Percentiles rank a stretch among this genome's conserved stretches.
phyloP scores from a whole-genome alignment of 1,284 basidiomycete genomes.

The Ustilago cynodontis region DNA sequence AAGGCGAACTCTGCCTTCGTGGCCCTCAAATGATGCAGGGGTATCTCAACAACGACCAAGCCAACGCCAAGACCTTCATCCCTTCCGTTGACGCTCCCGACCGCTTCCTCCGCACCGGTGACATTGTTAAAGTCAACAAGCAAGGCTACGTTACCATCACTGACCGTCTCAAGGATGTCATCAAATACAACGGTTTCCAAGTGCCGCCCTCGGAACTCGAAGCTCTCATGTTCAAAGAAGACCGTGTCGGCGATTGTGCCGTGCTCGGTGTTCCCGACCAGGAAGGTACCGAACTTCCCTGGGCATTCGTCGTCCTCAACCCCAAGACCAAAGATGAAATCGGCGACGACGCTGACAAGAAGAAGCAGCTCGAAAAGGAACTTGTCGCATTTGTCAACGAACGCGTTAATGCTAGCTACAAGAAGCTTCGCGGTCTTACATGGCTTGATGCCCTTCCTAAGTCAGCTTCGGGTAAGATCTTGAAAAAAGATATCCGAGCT shows the following conservation, averaged over 20 bases:
- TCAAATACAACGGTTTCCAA: conserved; percentile 69
- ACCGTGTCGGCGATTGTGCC: conserved; percentile 54
- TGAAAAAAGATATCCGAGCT: conserved; percentile 62
- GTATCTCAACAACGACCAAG: conserved; percentile 65
- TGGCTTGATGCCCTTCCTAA: conserved; percentile 65
- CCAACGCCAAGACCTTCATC: conserved; percentile 58
- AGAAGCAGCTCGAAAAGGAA: conserved; percentile 34
- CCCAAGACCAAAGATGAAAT: conserved; percentile 21
- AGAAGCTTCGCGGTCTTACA: conserved; percentile 61
- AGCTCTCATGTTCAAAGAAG: conserved; percentile 52
- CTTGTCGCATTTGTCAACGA: conserved; percentile 58
- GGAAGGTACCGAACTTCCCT: conserved; percentile 58
- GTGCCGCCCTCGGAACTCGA: conserved; percentile 67
- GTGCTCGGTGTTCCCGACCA: conserved; percentile 53
- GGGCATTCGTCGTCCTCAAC: conserved; percentile 58
- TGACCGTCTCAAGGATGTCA: conserved; percentile 67
- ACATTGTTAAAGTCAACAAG: conserved; percentile 61
- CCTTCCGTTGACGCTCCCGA: conserved; percentile 30
- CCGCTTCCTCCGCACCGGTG: conserved; percentile 63
- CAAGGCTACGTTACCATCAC: conserved; percentile 64
- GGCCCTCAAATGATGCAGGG: conserved; percentile 69
- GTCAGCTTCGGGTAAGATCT: conserved; percentile 63
- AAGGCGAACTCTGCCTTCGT: conserved; percentile 63
- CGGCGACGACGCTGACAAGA: conserved; percentile 34
- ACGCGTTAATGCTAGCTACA: conserved; percentile 62